Evolutionary conservation across 2,329 filamentous ascomycete genomes (phyloP).

Genomic region (Aspergillus fumigatiaffinis): DNA sequence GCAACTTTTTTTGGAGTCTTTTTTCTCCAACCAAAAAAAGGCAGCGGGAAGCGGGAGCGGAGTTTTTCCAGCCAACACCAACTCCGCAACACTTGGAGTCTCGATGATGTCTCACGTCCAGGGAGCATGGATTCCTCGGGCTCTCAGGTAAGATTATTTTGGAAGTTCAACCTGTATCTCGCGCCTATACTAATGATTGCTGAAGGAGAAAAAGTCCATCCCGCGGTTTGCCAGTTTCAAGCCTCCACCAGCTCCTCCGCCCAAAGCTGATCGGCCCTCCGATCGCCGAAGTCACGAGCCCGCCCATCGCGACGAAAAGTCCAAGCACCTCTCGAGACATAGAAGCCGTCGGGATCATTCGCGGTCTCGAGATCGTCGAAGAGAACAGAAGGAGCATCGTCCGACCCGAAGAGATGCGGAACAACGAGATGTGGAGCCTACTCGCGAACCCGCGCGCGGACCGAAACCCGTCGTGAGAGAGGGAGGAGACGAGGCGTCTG

Average conservation of each 20-base stretch:
- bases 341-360: constrained; percentile 22
- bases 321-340: constrained; percentile 21
- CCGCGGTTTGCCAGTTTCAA: constrained; percentile 76
- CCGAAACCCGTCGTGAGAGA: constrained; percentile 12
- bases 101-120: constrained; percentile 14
- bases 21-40: constrained; percentile 15
- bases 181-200: constrained; percentile 1
- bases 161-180: neutral
- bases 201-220: constrained; percentile 41
- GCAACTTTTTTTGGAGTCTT: constrained; percentile 31
- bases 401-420: constrained; percentile 10
- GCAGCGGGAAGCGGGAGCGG: constrained; percentile 19
- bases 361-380: constrained; percentile 17
- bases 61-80: constrained; percentile 24
- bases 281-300: constrained; percentile 17
- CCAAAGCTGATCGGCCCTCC: constrained; percentile 18
- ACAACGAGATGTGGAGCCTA: constrained; percentile 6
- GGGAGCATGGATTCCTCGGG: constrained; percentile 35
- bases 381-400: constrained; percentile 11
- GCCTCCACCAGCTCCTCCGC: constrained; percentile 39
- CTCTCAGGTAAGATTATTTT: constrained; percentile 29
- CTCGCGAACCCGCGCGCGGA: constrained; percentile 1
- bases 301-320: constrained; percentile 18
- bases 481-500: constrained; percentile 13
- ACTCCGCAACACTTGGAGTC: constrained; percentile 6